phyloP scores from a whole-genome alignment of 306 rosid species.

The Pyrus communis region DNA sequence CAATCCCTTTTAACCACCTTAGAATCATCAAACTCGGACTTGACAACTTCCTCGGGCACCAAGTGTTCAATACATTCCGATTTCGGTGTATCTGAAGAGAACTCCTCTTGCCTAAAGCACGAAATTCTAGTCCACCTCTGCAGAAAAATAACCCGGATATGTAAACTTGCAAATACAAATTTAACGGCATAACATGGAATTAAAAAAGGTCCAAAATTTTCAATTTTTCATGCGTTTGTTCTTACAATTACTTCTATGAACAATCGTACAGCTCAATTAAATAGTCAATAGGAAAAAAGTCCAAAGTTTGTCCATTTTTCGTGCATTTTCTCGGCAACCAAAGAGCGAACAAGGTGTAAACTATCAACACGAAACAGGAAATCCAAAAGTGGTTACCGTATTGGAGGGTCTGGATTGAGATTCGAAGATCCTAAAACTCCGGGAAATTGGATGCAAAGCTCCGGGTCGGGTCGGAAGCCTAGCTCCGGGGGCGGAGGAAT shows the following conservation, averaged over 20 bases:
- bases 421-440: slow-evolving; percentile 50
- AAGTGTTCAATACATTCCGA: slow-evolving; percentile 26
- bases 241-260: neutral
- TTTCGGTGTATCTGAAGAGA: slow-evolving; percentile 45
- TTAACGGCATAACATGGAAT: neutral
- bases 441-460: slow-evolving; percentile 30
- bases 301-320: neutral
- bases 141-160: slow-evolving; percentile 14
- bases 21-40: slow-evolving; percentile 37
- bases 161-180: neutral
- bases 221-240: neutral
- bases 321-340: neutral
- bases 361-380: neutral
- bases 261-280: neutral
- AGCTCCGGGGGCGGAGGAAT: slow-evolving; percentile 18
- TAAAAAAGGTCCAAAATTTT: neutral
- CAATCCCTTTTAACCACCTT: slow-evolving; percentile 31
- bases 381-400: slow-evolving; percentile 27
- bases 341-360: neutral
- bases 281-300: neutral
- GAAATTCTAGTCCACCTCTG: slow-evolving; percentile 56
- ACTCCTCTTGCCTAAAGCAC: slow-evolving; percentile 70
- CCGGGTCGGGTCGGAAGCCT: slow-evolving; percentile 38
- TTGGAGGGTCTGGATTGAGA: slow-evolving; percentile 30
- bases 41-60: slow-evolving; percentile 42